phyloP scores from a whole-genome alignment of 202 grass and related monocot genomes.

The Hordeum pubiflorum region DNA sequence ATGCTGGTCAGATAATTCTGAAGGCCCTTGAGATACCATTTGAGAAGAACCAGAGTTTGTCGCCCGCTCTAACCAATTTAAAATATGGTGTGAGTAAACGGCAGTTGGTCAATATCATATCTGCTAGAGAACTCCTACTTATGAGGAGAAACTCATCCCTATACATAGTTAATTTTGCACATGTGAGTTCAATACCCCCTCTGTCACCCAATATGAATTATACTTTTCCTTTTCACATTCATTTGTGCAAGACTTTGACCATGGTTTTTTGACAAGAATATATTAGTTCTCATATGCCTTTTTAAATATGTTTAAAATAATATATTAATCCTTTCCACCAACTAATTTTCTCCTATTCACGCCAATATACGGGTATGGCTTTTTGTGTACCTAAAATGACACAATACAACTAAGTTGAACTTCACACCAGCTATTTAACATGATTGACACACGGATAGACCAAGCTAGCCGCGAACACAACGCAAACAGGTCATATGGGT shows the following conservation, averaged over 20 bases:
- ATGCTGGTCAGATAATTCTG: not conserved
- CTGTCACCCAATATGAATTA: not conserved
- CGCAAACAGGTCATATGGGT: no score
- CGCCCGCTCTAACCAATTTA: conserved; percentile 20
- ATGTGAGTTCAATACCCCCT: conserved; percentile 24
- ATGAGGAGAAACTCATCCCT: conserved; percentile 41
- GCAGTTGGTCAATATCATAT: conserved; percentile 34
- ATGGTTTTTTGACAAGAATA: not conserved
- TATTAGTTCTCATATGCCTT: not conserved
- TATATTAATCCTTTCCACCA: not conserved
- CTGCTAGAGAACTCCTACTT: conserved; percentile 36
- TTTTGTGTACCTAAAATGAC: not conserved
- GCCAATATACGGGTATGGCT: not conserved
- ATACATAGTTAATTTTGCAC: conserved; percentile 22
- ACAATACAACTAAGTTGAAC: not conserved
- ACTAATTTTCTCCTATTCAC: not conserved
- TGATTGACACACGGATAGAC: not conserved
- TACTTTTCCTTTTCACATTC: not conserved
- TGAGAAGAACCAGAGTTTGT: conserved; percentile 30
- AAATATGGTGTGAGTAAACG: conserved; percentile 33
- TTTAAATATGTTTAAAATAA: not conserved
- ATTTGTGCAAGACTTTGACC: not conserved
- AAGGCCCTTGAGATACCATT: conserved; percentile 36
- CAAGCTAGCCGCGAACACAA: no score
- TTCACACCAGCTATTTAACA: not conserved